phyloP scores from a whole-genome alignment of 768 basidiomycete species.

The Phylloporus rhodoxanthus region DNA sequence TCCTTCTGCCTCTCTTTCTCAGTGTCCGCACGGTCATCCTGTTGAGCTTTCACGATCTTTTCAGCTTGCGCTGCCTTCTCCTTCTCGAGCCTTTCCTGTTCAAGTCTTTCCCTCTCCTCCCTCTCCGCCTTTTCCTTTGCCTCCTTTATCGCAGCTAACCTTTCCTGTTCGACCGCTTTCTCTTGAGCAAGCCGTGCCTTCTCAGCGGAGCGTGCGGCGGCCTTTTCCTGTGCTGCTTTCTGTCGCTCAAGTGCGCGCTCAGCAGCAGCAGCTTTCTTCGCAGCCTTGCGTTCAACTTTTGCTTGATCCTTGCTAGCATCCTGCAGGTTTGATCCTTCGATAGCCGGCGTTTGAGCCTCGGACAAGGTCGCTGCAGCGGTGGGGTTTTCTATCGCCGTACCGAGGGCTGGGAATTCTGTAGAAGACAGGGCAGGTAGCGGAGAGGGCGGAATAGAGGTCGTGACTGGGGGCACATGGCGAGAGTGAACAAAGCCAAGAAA shows the following conservation, averaged over 20 bases:
- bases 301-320: conserved; percentile 41
- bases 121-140: conserved; percentile 35
- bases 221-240: conserved; percentile 53
- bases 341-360: conserved; percentile 19
- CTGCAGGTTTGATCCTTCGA: conserved; percentile 26
- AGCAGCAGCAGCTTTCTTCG: conserved; percentile 56
- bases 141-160: conserved; percentile 33
- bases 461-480: conserved; percentile 28
- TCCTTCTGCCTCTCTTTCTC: conserved; percentile 25
- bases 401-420: conserved; percentile 72
- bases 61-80: conserved; percentile 34
- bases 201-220: conserved; percentile 44
- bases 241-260: conserved; percentile 61
- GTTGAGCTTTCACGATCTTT: conserved; percentile 31
- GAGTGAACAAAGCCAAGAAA: conserved; percentile 20
- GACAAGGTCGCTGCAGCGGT: conserved; percentile 4
- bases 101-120: conserved; percentile 32
- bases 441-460: conserved; percentile 33
- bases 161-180: conserved; percentile 52
- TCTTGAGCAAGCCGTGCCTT: conserved; percentile 48
- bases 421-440: conserved; percentile 51
- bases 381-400: conserved; percentile 13
- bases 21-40: conserved; percentile 24
- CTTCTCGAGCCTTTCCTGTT: conserved; percentile 31
- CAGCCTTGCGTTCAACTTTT: conserved; percentile 58